Evolutionary conservation across 2,329 filamentous ascomycete genomes (phyloP), one percentile per base, ranked within the genome.

Genomic region (Claviceps pusilla): DNA sequence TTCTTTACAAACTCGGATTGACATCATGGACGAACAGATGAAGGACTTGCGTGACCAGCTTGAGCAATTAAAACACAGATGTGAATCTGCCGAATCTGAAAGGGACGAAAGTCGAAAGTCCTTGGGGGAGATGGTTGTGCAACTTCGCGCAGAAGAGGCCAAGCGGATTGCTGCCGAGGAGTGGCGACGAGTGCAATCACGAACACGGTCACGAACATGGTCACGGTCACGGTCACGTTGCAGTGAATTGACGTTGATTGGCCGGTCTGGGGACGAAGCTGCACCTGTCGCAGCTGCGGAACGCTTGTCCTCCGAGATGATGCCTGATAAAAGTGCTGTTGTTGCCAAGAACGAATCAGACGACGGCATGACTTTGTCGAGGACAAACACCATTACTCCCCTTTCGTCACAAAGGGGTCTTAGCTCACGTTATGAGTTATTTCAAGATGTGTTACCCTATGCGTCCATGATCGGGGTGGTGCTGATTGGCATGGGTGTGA

Each of bases 91-190:
- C 3, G 91, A 97, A 66, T 73, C 78, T 9, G 89, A 95, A 62
- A 80, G 84, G 48, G 81, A 84, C 54, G 75, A 80, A 46, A 81
- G 83, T 53, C 82, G 85, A 54, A 84, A 86, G 66, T 85, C 84
- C 1, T 71, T 98, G 48, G 84, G 86, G 1, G 87, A 95, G 65
- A 93, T 97, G 88, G 83, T 96, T 12, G 76, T 87, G 61, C 84
- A 85, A 59, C 85, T 96, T 54, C 81, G 89, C 53, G 76, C 89
- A 60, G 81, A 83, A 60, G 79, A 79, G 59, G 76, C 73, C 35
- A 71, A 65, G 58, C 72, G 70, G 59, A 70, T 68, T 37, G 72
- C 68, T n/a, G 69, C 69, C 3, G 70, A 71, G 39, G 66, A 70
- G 57, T 72, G 68, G 50, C 64, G 66, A 2, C 68, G 66, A 28